Conservation (phyloP, 2,329 filamentous ascomycete genomes). For the Diaporthe humulicola region DNA sequence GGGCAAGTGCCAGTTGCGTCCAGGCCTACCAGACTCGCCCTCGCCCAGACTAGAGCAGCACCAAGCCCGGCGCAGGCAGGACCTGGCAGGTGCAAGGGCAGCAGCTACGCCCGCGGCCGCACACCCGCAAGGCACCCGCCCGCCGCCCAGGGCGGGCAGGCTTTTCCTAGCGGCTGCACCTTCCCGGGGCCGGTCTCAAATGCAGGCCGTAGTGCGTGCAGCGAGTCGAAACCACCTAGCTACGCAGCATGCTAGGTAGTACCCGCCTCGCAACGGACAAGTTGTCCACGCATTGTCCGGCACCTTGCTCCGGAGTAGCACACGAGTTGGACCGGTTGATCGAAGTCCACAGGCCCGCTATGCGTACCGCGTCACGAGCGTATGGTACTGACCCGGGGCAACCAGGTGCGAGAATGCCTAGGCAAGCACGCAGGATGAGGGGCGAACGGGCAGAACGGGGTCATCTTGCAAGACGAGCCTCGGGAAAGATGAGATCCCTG, state of each 20-base stretch:
- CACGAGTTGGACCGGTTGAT: neutral
- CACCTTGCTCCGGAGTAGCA: neutral
- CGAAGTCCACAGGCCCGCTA: neutral
- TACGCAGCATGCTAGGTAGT: neutral
- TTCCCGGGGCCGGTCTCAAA: constrained; percentile 9
- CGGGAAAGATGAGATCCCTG: constrained; percentile 9
- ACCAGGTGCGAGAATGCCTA: neutral
- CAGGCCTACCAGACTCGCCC: neutral
- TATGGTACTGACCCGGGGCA: neutral
- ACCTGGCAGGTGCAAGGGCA: neutral
- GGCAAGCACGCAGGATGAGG: neutral
- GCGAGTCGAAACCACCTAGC: neutral
- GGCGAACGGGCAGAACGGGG: neutral
- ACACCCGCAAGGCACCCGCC: constrained; percentile 19
- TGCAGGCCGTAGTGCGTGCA: neutral
- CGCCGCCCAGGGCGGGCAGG: constrained; percentile 3
- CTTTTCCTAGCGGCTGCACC: constrained; percentile 15
- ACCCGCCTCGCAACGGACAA: constrained; percentile 1
- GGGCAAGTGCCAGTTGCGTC: constrained; percentile 18
- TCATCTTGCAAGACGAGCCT: constrained; percentile 2
- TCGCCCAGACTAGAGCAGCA: neutral
- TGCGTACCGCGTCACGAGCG: too few relatives aligned
- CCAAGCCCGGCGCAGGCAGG: too few relatives aligned
- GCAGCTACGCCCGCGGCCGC: neutral
- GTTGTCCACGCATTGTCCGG: neutral